phyloP scores from a whole-genome alignment of 306 rosid species.

The Sicyos baderoa region DNA sequence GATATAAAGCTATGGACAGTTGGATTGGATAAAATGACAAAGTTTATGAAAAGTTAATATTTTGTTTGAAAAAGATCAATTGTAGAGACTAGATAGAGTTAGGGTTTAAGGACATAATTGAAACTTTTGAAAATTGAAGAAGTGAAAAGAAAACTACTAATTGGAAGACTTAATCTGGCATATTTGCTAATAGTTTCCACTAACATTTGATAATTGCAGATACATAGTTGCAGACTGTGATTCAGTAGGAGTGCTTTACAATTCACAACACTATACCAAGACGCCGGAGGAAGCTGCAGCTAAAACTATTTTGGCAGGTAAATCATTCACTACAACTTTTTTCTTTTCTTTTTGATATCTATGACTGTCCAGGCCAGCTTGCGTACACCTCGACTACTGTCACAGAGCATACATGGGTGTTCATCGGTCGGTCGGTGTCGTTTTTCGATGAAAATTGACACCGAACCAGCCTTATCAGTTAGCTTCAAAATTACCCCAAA shows the following conservation, averaged over 20 bases:
- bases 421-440: too few relatives aligned
- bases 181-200: not conserved
- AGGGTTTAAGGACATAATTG: not conserved
- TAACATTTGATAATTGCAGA: conserved; percentile 32
- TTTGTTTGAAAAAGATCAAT: not conserved
- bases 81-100: not conserved
- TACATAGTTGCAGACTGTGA: conserved; percentile 95
- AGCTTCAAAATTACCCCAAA: too few relatives aligned
- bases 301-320: conserved; percentile 62
- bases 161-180: not conserved
- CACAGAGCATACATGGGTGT: too few relatives aligned
- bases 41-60: not conserved
- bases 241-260: conserved; percentile 67
- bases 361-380: too few relatives aligned
- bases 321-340: not conserved
- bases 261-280: conserved; percentile 76
- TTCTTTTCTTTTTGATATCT: too few relatives aligned
- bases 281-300: conserved; percentile 99
- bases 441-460: too few relatives aligned
- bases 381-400: too few relatives aligned
- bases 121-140: not conserved
- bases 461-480: too few relatives aligned
- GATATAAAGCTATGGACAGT: not conserved
- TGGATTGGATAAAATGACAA: not conserved
- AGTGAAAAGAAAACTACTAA: not conserved